Base-by-base conservation (phyloP, 2,329 filamentous ascomycete genomes). In the Ceratocystis huliohia region DNA sequence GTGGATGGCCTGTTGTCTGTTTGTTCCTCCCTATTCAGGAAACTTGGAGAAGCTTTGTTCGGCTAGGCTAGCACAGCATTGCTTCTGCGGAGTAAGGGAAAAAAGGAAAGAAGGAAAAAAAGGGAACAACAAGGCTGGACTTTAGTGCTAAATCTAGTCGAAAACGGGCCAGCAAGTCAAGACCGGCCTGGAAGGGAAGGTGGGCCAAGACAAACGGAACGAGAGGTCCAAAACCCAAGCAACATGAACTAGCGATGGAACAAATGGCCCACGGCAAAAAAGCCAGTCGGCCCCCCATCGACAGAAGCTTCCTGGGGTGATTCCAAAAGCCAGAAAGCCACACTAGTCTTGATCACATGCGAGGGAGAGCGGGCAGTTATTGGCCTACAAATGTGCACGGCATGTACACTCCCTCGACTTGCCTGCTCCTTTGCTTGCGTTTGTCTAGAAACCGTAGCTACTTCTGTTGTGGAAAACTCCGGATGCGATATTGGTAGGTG, bases 31-130 rank as follows among this genome's bases (percentile, higher is more conserved):
- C 53, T 30, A 33, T 59, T 59, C 15, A 33, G 53, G 28, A 59
- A 59, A 59, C 53, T 61, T 65, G 64, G 64, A 65, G 50, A 65
- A 59, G 37, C 25, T 41, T 41, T 53, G 28, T 41, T 28, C 41
- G 45, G 33, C 22, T 41, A 22, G 33, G 46, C 37, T 56, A 56
- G 56, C 22, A 61, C 45, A 48, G 53, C 50, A 41, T 13, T 41
- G 2, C 3, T 41, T 41, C 3, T 41, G 37, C 37, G 37, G 37
- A 41, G 37, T 41, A 41, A 41, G 10, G 37, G 37, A 37, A 57
- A 10, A 20, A 37, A 64, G 15, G 41, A 5, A 63, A 33, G 41
- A 46, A n/a, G 25, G 53, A 61, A 41, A 33, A 61, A 44, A 46
- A 22, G 33, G 59, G 48, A 48, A 25, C 46, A 48, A 45, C 53